Conservation (phyloP, 345 rosid genomes). For the Eucalyptus coolabah region DNA sequence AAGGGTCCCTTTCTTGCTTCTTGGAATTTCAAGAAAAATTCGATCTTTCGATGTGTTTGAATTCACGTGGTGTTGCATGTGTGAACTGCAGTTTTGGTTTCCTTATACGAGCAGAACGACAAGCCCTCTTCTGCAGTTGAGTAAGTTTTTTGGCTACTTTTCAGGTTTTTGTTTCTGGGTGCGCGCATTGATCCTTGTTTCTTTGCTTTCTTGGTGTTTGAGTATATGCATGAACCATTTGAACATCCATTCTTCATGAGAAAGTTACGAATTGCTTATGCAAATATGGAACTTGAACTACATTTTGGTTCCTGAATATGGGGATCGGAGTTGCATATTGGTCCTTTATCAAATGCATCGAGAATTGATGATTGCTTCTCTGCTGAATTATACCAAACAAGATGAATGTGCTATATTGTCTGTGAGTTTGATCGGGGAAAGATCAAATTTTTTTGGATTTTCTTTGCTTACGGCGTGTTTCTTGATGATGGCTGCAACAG, state of each 20-base stretch:
- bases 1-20: background rate
- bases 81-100: conserved; percentile 49
- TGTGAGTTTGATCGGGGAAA: background rate
- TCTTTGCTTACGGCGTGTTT: background rate
- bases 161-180: background rate
- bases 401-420: background rate
- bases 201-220: background rate
- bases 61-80: background rate
- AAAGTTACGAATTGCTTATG: background rate
- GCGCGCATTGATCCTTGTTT: background rate
- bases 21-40: background rate
- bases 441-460: background rate
- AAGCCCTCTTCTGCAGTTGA: conserved; percentile 87
- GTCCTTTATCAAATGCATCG: background rate
- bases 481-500: conserved; percentile 14
- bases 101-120: conserved; percentile 86
- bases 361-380: background rate
- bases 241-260: background rate
- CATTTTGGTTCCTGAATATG: background rate
- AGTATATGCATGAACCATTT: background rate
- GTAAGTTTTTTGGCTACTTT: conserved; percentile 28
- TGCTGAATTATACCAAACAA: background rate
- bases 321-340: background rate
- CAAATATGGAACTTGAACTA: background rate
- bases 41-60: background rate